Evolutionary conservation across 768 basidiomycete species (phyloP), one percentile per base, ranked within the genome.

Genomic region (Leccinum variicolor): DNA sequence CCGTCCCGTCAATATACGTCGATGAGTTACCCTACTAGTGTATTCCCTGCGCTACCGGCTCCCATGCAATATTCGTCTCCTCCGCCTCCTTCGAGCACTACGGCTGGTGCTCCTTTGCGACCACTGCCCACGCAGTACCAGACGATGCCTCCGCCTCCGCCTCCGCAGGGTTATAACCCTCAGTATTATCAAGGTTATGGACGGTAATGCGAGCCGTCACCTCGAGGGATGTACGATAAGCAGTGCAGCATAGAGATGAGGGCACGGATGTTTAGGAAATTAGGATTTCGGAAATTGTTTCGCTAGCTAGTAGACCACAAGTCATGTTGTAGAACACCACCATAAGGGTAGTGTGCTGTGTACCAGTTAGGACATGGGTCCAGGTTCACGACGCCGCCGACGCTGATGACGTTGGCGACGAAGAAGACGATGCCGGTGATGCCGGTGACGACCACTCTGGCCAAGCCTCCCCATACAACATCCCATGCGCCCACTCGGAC

Each of bases 401-500:
- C 9, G 39, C 7, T 10, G 39, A 6, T 4, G 39, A 19, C 10
- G 39, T 17, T 17, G 36, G 36, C 17, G 17, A 41, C 0, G 39
- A 41, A 19, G 39, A 41, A 13, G 31, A 13, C n/a, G 39, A 19
- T 41, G 39, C 2, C 0, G 39, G n/a, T 19, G 39, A 10, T 41
- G n/a, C 39, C 9, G 39, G 39, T 19, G 39, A 19, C 39, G 39
- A 41, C 39, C 39, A 19, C 39, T 8, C 17, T 39, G 36, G 36
- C 36, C 36, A 39, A 39, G 36, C 3, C n/a, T 59, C 62, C 19
- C 81, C 80, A 64, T 83, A 82, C 52, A 85, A 49, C 56, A 77
- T 50, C 46, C 66, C 76, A 62, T 67, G 67, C 23, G 81, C 79
- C 82, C 81, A 81, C 6, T 75, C 77, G 47, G 73, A 72, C 29